phyloP scores from a whole-genome alignment of 2,329 filamentous ascomycete species.

The Ascochyta lentis region DNA sequence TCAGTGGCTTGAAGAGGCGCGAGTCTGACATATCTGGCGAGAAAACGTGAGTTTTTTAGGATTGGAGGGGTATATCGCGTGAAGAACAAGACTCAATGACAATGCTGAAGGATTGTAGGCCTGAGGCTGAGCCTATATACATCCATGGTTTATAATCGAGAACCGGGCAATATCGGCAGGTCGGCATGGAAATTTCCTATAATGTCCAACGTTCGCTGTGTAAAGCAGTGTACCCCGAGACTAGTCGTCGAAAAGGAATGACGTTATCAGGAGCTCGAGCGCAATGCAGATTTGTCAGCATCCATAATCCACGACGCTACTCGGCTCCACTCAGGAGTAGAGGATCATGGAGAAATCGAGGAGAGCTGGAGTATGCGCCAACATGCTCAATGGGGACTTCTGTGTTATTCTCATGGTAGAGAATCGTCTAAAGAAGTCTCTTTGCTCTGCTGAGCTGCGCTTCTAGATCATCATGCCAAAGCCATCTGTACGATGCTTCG shows the following conservation, averaged over 20 bases:
- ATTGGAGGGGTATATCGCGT: neutral
- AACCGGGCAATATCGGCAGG: slow-evolving; percentile 23
- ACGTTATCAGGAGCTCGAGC: slow-evolving; percentile 1
- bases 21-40: slow-evolving; percentile 32
- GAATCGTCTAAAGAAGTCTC: slow-evolving; percentile 14
- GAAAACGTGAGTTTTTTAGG: neutral
- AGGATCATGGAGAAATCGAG: neutral
- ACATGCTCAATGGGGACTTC: neutral
- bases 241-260: slow-evolving; percentile 6
- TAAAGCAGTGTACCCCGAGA: slow-evolving; percentile 7
- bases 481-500: slow-evolving; percentile 28
- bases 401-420: neutral
- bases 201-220: slow-evolving; percentile 8
- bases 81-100: neutral
- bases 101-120: neutral
- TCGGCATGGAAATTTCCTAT: slow-evolving; percentile 20
- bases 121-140: slow-evolving; percentile 14
- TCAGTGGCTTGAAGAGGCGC: slow-evolving; percentile 46
- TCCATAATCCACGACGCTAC: neutral
- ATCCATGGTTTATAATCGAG: slow-evolving; percentile 18
- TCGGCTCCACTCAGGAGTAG: neutral
- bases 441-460: slow-evolving; percentile 29
- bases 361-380: neutral
- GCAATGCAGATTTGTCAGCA: slow-evolving; percentile 9
- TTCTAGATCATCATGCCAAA: slow-evolving; percentile 42